These are phyloP conservation scores for Debaryomycetaceae sp. DNA, from an alignment of 1,139 yeast genomes.

Conservation along the genomic window DNA sequence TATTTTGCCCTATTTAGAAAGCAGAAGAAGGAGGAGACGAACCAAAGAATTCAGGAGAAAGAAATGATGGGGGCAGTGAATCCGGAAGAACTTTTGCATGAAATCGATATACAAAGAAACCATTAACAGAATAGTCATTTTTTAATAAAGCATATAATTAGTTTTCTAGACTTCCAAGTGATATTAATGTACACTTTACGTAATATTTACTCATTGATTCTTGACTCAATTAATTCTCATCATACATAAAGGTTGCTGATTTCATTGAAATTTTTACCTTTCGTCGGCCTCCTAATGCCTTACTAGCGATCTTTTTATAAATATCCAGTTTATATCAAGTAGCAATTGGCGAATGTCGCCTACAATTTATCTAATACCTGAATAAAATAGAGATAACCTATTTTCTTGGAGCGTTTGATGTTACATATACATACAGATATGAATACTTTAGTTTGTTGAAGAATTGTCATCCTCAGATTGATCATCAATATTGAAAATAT, in stretches of 20 bases:
- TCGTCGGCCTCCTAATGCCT: no score
- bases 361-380: no score
- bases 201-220: not conserved
- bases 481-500: constrained; percentile 40
- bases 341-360: no score
- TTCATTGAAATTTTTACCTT: no score
- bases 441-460: no score
- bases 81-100: constrained; percentile 59
- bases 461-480: constrained; percentile 30
- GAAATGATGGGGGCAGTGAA: constrained; percentile 68
- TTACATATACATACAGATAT: no score
- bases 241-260: no score
- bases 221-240: not conserved
- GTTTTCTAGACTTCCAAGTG: not conserved
- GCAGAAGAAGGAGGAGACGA: constrained; percentile 21
- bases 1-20: constrained; percentile 46
- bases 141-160: not conserved
- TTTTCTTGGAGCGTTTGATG: no score
- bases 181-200: not conserved
- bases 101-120: constrained; percentile 49
- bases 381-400: no score
- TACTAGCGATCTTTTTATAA: no score
- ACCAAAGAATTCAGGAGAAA: constrained; percentile 58
- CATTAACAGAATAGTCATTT: constrained; percentile 6
- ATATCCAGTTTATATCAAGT: no score